Base-by-base conservation (phyloP, 2,329 filamentous ascomycete genomes). In the Fusarium abutilonis region DNA sequence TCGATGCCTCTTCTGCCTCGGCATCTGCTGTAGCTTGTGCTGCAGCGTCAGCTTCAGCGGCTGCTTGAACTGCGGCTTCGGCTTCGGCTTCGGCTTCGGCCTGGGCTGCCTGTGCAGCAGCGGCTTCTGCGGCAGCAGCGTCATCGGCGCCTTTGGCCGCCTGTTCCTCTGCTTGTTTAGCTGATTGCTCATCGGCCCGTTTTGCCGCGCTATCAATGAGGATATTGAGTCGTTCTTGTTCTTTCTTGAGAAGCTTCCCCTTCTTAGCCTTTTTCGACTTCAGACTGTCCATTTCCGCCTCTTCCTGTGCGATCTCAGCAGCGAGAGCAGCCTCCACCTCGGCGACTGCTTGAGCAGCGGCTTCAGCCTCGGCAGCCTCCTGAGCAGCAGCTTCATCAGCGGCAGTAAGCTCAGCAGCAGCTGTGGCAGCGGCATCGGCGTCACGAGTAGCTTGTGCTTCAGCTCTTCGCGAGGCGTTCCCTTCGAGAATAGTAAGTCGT, bases 261-360 rank as follows among this genome's bases (percentile, higher is more conserved):
- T 77, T 77, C 69, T 80, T 82, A 23, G 52, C 62, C 44, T 66
- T 69, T 55, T 70, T 70, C 2, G 52, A 60, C 23, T 63, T 65
- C 6, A 70, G 49, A 5, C 32, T 39, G 6, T 60, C 61, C 3
- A 70, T 45, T 32, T 70, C 68, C n/a, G 57, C 54, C n/a, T 70
- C 69, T 52, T 73, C 71, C 19, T 64, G 57, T 2, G 64, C 67
- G 21, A 62, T 57, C 36, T 53, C 59, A 4, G 58, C 53, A 17
- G 48, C 60, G 4, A 48, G 46, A 10, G 56, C 62, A 9, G 66
- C 53, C 41, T 62, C 67, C 8, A 47, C 60, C 17, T 64, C 60
- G 15, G 49, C 52, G 69, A 69, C 48, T 21, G 35, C 60, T 28
- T 44, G 49, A 6, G 56, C 66, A 10, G 43, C 59, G 14, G 44